These are phyloP conservation scores for Populus tomentosa DNA, from an alignment of 441 rosid species.

Conservation along the genomic window DNA sequence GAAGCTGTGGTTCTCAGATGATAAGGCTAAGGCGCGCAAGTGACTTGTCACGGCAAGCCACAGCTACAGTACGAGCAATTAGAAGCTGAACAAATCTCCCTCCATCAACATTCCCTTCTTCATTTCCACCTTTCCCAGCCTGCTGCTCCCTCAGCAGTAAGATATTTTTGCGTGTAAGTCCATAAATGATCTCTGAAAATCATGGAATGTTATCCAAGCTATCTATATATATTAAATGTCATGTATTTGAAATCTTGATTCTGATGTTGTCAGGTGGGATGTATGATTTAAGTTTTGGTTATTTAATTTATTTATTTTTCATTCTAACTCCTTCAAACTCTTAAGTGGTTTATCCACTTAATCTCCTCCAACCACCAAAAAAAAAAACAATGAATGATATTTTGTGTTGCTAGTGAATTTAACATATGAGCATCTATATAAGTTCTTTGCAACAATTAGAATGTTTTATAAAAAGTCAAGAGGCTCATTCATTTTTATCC, in stretches of 20 bases:
- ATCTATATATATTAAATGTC: not conserved
- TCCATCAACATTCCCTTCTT: constrained; percentile 33
- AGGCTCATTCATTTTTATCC: not conserved
- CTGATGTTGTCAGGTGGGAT: too few relatives aligned
- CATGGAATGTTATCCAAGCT: constrained; percentile 28
- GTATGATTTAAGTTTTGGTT: too few relatives aligned
- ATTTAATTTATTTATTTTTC: too few relatives aligned
- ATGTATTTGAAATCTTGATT: too few relatives aligned
- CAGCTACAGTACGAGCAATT: constrained; percentile 57
- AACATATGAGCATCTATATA: too few relatives aligned
- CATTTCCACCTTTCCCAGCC: constrained; percentile 19
- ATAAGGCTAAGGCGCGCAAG: constrained; percentile 37
- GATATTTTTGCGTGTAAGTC: constrained; percentile 36
- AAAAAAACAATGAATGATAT: too few relatives aligned
- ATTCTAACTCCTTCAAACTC: too few relatives aligned
- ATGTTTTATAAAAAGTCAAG: not conserved
- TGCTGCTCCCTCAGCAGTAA: constrained; percentile 38
- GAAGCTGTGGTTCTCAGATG: constrained; percentile 65
- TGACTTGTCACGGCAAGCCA: constrained; percentile 57
- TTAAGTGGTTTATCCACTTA: too few relatives aligned
- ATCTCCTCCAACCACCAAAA: too few relatives aligned
- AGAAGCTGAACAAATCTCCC: constrained; percentile 52
- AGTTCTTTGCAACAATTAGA: not conserved
- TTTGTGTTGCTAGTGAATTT: too few relatives aligned
- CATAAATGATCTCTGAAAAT: constrained; percentile 44